Percentiles rank a stretch among this genome's conserved stretches.
These are phyloP conservation scores for Fusarium buxicola DNA, from an alignment of 2,329 filamentous ascomycete species.

Conservation along the genomic window DNA sequence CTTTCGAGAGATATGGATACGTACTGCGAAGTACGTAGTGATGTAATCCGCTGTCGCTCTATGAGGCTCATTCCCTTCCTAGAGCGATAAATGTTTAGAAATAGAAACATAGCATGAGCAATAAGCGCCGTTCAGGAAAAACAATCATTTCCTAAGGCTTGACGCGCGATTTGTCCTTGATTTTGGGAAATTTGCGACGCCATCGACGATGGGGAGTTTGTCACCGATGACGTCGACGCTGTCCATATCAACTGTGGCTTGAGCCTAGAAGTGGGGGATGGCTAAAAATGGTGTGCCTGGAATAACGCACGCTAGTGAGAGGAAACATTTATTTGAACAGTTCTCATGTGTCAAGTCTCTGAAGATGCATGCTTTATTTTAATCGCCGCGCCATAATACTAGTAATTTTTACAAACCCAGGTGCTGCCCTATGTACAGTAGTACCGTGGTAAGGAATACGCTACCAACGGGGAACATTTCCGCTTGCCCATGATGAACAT, in stretches of 20 bases:
- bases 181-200: constrained; percentile 33
- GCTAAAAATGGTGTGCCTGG: not conserved
- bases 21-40: too few relatives aligned
- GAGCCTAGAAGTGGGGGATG: constrained; percentile 26
- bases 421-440: too few relatives aligned
- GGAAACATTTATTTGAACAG: constrained; percentile 1
- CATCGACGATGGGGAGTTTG: constrained; percentile 29
- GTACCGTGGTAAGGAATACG: too few relatives aligned
- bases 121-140: constrained; percentile 5
- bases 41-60: constrained; percentile 1
- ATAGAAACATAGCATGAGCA: constrained; percentile 10
- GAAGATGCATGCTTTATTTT: too few relatives aligned
- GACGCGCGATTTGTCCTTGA: constrained; percentile 31
- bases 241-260: constrained; percentile 21
- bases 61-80: too few relatives aligned
- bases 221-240: constrained; percentile 34
- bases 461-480: not conserved
- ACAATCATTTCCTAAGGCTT: constrained; percentile 21
- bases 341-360: too few relatives aligned
- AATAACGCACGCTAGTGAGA: not conserved
- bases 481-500: constrained; percentile 4
- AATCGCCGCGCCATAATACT: too few relatives aligned
- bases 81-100: not conserved
- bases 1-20: too few relatives aligned
- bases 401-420: too few relatives aligned